Evolutionary conservation across 768 basidiomycete genomes (phyloP), one percentile per base, ranked within the genome.

Genomic region (Coprinopsis sp.): DNA sequence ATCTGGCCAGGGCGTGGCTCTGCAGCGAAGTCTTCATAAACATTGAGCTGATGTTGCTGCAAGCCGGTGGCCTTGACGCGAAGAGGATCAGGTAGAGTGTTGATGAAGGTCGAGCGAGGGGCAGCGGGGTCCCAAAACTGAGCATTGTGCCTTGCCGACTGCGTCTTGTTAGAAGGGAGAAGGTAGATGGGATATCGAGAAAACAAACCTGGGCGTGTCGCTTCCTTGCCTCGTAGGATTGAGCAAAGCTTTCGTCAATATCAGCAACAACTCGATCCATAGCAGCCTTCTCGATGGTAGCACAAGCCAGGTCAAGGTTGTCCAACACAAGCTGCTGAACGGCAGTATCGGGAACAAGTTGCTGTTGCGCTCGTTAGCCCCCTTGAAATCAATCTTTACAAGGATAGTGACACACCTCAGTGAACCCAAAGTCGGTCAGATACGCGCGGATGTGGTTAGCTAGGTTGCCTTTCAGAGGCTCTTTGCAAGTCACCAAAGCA

Each of bases 401-500:
- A 27, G 21, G 29, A 43, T 29, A 21, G 28, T 41, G 5, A 47
- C 57, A 40, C 51, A 87, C 89, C 62, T 98, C 95, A 44, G 72
- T 83, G 62, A 96, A 96, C 33, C 95, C 95, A 57, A 90, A 86
- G 36, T 95, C 91, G 22, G 72, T 71, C 44, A 99, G 66, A 54
- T 84, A 79, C 36, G 83, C 80, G n/a, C 93, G 84, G 25, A 97
- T 73, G 58, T 95, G 92, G 44, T 79, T 84, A 14, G 86, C 83
- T 57, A 98, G 82, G 64, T 96, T 94, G 61, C 86, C 88, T 59
- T 92, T 85, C 48, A 99, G 66, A 1, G 95, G 94, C 58, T 99
- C 96, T 63, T 97, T 98, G 75, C 95, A 98, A 14, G 96, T 98
- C 13, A 99, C 96, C 44, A 97, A 70, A 21, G 96, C 96, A 38